Evolutionary conservation across 1,284 basidiomycete genomes (phyloP).

Genomic region (Gomphus bonarii): DNA sequence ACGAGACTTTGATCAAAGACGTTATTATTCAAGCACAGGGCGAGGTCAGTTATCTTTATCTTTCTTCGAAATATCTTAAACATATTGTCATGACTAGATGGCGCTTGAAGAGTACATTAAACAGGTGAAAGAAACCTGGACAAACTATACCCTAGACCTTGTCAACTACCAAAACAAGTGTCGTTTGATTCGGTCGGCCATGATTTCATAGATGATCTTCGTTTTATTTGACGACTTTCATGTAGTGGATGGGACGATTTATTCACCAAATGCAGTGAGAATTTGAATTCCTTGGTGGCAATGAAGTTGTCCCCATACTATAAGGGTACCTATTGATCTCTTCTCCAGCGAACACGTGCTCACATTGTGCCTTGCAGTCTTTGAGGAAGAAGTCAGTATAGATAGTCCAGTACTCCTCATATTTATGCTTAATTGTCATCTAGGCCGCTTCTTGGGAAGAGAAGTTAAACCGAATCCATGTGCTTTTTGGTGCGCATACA

Average conservation of each 20-base stretch:
- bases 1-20: slow-evolving; percentile 87
- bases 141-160: slow-evolving; percentile 89
- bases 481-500: slow-evolving; percentile 70
- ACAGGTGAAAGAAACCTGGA: slow-evolving; percentile 96
- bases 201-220: slow-evolving; percentile 1
- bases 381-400: slow-evolving; percentile 72
- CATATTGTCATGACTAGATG: slow-evolving; percentile 42
- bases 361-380: slow-evolving; percentile 40
- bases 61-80: background rate
- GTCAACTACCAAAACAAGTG: slow-evolving; percentile 99
- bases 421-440: slow-evolving; percentile 13
- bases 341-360: background rate
- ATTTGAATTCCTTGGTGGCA: slow-evolving; percentile 88
- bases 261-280: slow-evolving; percentile 93
- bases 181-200: slow-evolving; percentile 73
- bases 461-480: slow-evolving; percentile 89
- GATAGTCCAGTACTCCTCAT: background rate
- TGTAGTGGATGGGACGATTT: slow-evolving; percentile 93
- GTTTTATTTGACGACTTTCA: slow-evolving; percentile 8
- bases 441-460: slow-evolving; percentile 88
- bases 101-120: slow-evolving; percentile 90
- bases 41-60: slow-evolving; percentile 45
- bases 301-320: slow-evolving; percentile 98
- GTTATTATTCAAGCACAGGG: slow-evolving; percentile 97
- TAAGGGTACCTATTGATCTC: slow-evolving; percentile 48